Base-by-base conservation (phyloP, 2,329 filamentous ascomycete genomes). In the Colletotrichum horii region DNA sequence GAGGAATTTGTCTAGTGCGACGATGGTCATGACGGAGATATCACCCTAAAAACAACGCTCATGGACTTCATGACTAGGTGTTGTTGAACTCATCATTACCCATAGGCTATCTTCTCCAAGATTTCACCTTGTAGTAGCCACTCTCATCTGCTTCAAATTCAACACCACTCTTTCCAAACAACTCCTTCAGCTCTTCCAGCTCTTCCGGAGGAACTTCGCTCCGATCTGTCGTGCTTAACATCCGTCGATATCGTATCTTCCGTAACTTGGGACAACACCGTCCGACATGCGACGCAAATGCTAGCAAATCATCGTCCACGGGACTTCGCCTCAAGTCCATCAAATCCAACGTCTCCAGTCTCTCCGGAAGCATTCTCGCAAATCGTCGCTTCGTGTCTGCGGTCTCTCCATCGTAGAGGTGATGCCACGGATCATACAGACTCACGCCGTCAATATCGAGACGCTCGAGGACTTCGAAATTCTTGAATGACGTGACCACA, bases 141-240 rank as follows among this genome's bases (percentile, higher is more conserved):
- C 36, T 30, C 4, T 58, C 26, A 30, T 58, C 15, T n/a, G 55
- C 22, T 36, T 58, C 66, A 28, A 68, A 56, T 2, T 22, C 22
- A 16, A 58, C 66, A 0, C 30, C 48, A 2, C 26, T 38, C 26
- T 4, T 24, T 1, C 34, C 64, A 22, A 66, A 66, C 3, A 30
- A 19, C 2, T 32, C 38, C 5, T 52, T 66, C 26, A 66, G 28
- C 66, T 60, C 24, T 16, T 30, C 24, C 7, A 60, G 22, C 12
- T 69, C 32, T 11, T n/a, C 55, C 22, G 52, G 22, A 3, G 38
- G 64, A 30, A 58, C 16, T 48, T 19, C 15, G 6, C 28, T 19
- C 32, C 52, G 22, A 8, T n/a, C 30, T 0, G 26, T 26, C 3
- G 11, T 3, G 2, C 30, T 60, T 0, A 19, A 24, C 8, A 19